phyloP scores from a whole-genome alignment of 495 filamentous ascomycete species.

The Talaromyces nanjingensis region DNA sequence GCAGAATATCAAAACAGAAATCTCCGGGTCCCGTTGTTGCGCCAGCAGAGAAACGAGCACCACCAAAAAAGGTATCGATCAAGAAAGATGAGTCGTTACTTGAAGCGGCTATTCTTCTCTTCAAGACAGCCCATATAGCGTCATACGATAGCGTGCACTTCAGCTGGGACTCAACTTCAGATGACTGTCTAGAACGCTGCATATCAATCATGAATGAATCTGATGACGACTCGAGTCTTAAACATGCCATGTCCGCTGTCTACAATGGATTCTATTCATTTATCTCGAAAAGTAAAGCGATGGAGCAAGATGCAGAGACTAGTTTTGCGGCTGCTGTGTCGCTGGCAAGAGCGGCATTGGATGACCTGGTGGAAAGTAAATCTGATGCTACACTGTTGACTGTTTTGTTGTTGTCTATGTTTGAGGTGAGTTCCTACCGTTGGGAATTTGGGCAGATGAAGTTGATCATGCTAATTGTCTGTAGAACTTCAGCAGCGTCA shows the following conservation, averaged over 20 bases:
- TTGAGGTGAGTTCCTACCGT: background rate
- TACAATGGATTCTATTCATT: background rate
- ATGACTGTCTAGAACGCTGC: background rate
- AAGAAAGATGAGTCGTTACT: background rate
- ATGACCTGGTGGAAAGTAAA: background rate
- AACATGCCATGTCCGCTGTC: background rate
- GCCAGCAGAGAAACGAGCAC: background rate
- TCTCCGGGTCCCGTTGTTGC: background rate
- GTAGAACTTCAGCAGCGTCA: background rate
- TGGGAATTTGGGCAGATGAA: background rate
- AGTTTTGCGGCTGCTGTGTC: background rate
- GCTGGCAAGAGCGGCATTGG: background rate
- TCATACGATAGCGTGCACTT: background rate
- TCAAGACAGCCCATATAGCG: background rate
- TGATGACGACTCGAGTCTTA: background rate
- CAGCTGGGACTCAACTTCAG: background rate
- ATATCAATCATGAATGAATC: background rate
- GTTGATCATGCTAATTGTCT: background rate
- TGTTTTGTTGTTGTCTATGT: background rate
- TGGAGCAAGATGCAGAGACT: background rate
- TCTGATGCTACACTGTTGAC: slow-evolving; percentile 2
- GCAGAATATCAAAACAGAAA: background rate
- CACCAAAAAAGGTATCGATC: background rate
- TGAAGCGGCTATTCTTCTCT: background rate
- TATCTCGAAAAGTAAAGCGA: background rate